Evolutionary conservation across 108 stramenopile genomes (phyloP), one percentile per base, ranked within the genome.

Genomic region (Nitzschia sp.): DNA sequence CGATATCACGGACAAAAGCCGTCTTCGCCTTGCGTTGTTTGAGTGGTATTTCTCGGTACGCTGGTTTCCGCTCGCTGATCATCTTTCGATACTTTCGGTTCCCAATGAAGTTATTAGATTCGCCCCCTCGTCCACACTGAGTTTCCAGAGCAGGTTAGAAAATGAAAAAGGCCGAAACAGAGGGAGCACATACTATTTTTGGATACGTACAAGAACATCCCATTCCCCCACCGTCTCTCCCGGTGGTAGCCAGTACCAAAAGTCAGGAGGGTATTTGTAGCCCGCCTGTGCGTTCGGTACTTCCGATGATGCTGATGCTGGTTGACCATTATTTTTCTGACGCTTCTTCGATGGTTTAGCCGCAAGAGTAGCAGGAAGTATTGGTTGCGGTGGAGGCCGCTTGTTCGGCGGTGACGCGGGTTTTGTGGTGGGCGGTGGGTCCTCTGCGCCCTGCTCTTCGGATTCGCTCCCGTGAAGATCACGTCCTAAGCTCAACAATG

Each of bases 91-190:
- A 73, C 22, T 38, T 57, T 29, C 57, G 55, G 65, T 73, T 73
- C 1, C 73, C 73, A 48, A 73, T 54, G 46, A 41, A 66, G 46
- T 73, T 66, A 48, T 73, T 73, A 56, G 47, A 52, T 36, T 73
- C 73, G 33, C 73, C 73, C 2, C 73, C 73, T 19, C 73, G 55
- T 23, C 73, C 73, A 50, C 73, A 73, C 15, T n/a, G n/a, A n/a
- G n/a, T n/a, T n/a, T n/a, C n/a, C n/a, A n/a, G n/a, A n/a, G n/a
- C n/a, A n/a, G n/a, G n/a, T n/a, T n/a, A n/a, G n/a, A n/a, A n/a
- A n/a, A n/a, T n/a, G n/a, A n/a, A n/a, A n/a, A n/a, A n/a, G n/a
- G n/a, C n/a, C n/a, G n/a, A n/a, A n/a, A n/a, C n/a, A n/a, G n/a
- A n/a, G n/a, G n/a, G n/a, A n/a, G n/a, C n/a, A n/a, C n/a, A n/a